Conservation (phyloP, 306 rosid species). For the Sicyos baderoa region DNA sequence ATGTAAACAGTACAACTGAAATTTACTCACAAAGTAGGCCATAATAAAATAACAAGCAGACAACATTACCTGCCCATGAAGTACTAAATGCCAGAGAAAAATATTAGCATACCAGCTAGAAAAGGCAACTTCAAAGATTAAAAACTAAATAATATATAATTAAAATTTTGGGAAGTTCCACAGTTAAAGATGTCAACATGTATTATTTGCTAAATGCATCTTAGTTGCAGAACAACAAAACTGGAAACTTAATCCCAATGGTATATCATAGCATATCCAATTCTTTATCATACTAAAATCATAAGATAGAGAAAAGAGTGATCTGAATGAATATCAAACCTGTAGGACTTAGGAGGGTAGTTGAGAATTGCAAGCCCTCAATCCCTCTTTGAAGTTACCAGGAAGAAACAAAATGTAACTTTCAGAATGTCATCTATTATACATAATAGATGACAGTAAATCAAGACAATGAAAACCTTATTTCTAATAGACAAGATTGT, state of each 20-base stretch:
- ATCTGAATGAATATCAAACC: neutral
- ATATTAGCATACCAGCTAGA: neutral
- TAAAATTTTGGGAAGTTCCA: neutral
- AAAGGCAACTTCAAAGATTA: neutral
- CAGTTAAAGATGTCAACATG: neutral
- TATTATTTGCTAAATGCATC: conserved; percentile 2
- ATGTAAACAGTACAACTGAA: no score
- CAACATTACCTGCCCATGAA: neutral
- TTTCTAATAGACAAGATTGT: neutral
- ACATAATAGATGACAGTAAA: no score
- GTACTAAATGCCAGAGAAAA: neutral
- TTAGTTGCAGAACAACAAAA: no score
- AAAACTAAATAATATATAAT: neutral
- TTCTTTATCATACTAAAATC: neutral
- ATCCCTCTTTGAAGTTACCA: neutral
- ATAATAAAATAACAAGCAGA: neutral
- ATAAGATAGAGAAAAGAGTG: neutral
- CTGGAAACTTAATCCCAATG: no score
- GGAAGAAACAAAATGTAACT: neutral
- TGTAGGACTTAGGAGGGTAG: neutral
- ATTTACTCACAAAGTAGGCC: no score
- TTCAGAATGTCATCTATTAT: neutral
- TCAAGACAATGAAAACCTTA: neutral
- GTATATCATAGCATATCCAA: neutral
- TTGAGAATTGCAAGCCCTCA: conserved; percentile 1